Evolutionary conservation across 148 eudicot genomes (phyloP).

Genomic region (Vaccinium macrocarpon): DNA sequence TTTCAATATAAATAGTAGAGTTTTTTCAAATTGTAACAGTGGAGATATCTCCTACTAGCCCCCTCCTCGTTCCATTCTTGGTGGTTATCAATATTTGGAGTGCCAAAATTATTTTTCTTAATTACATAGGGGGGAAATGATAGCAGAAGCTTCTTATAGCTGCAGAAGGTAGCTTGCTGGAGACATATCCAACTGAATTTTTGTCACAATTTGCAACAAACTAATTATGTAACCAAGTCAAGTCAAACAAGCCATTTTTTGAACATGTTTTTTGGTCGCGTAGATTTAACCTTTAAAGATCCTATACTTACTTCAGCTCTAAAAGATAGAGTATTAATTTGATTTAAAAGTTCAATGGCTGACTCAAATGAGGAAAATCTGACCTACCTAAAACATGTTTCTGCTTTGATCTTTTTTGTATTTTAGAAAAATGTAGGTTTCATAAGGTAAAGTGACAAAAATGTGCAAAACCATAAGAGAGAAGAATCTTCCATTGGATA

Average conservation of each 20-base stretch:
- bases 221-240: background rate
- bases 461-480: too few species aligned
- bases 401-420: background rate
- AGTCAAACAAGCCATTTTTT: background rate
- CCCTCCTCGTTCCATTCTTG: too few species aligned
- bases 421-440: background rate
- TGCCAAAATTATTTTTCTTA: too few species aligned
- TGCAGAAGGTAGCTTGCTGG: too few species aligned
- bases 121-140: too few species aligned
- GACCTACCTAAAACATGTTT: background rate
- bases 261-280: background rate
- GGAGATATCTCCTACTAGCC: too few species aligned
- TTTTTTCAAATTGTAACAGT: too few species aligned
- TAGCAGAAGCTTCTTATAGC: background rate
- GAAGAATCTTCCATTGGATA: background rate
- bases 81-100: too few species aligned
- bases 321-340: background rate
- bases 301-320: background rate
- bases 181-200: too few species aligned
- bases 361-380: background rate
- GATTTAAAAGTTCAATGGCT: background rate
- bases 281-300: background rate
- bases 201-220: background rate
- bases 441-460: background rate
- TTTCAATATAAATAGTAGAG: too few species aligned